Base-by-base conservation (phyloP, 331 rosid species). In the Pyracantha coccinea region DNA sequence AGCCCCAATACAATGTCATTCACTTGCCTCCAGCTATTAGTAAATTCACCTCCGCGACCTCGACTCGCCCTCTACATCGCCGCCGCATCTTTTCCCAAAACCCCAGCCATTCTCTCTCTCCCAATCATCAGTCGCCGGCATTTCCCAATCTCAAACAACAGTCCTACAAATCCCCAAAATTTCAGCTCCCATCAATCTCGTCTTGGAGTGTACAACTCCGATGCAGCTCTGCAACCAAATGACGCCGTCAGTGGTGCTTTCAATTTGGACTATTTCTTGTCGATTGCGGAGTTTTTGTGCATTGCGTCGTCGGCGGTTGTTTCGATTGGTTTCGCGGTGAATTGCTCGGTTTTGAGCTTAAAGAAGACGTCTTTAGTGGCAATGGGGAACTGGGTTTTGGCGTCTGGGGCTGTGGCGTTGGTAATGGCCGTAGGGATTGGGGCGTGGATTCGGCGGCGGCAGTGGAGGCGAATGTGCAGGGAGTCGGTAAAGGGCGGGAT, bases 391-490 rank as follows among this genome's bases (percentile, higher is more conserved):
- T 83, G 71, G 73, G 83, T 52, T 58, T 31, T 74, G 33, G 81
- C 72, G 4, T 83, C 74, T 77, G 87, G 93, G 29, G 15, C 85
- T 52, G 62, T 79, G 72, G 47, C 85, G 74, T 44, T 90, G 54
- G 89, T 83, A 33, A 63, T 72, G 60, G 95, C 89, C 25, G 92
- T 87, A 58, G 78, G 81, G 9, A 68, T 81, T 24, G 93, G 97
- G 45, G 83, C 83, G 38, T 87, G 88, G 95, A 87, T 91, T 83
- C 82, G 97, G 81, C 66, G 89, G 72, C 84, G 92, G 68, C 88
- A 93, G 74, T 88, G 94, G 92, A 79, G 81, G 66, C 81, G 88
- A 38, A 20, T 87, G 3, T 79, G 85, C 35, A 53, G 81, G 62
- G 84, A 71, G 69, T 79, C 75, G 10, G 68, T 71, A 70, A 83